Evolutionary conservation across 495 filamentous ascomycete species (phyloP), one percentile per base, ranked within the genome.

Genomic region (Aspergillus saccharolyticus): DNA sequence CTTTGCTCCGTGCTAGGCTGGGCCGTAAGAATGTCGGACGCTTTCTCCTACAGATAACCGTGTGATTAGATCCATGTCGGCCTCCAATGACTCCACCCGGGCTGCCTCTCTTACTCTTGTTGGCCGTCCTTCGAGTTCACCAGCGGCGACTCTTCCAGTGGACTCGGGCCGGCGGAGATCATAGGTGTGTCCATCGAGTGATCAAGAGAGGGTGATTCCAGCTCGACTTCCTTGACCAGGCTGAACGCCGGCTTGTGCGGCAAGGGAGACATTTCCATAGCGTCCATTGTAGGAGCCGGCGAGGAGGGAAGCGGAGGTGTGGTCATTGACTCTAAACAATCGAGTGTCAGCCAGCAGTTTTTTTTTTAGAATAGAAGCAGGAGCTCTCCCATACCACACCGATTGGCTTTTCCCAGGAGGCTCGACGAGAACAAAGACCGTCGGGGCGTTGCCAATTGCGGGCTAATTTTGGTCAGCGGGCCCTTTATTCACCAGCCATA

Each of bases 251-350:
- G 79, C 75, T 97, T 98, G 70, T 96, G 93, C 14, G 92, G 94
- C 42, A 97, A 73, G 14, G 94, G 94, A 19, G 92, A 96, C 74
- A 96, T 86, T 63, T 97, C 95, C 91, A 97, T 97, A 39, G 79
- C 76, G 60, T 97, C 91, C 58, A 83, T 77, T n/a, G 73, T 76
- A n/a, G 80, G 75, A 15, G 79, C 80, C 12, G 93, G 92, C 7
- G 94, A 97, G 12, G 93, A 82, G 43, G 86, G 87, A 17, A 92
- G 77, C 12, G 90, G 89, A 48, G 94, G 92, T 7, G 93, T 97
- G 8, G 86, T 94, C 65, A 88, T 80, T 62, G 79, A 81, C 67
- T 90, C 90, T 47, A 39, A 69, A 28, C 71, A 75, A 66, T 69
- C 61, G 61, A 64, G 42, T 14, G 22, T 43, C n/a, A 25, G 33